Conservation (phyloP, 352 stramenopile species). For the Phytophthora pisi region DNA sequence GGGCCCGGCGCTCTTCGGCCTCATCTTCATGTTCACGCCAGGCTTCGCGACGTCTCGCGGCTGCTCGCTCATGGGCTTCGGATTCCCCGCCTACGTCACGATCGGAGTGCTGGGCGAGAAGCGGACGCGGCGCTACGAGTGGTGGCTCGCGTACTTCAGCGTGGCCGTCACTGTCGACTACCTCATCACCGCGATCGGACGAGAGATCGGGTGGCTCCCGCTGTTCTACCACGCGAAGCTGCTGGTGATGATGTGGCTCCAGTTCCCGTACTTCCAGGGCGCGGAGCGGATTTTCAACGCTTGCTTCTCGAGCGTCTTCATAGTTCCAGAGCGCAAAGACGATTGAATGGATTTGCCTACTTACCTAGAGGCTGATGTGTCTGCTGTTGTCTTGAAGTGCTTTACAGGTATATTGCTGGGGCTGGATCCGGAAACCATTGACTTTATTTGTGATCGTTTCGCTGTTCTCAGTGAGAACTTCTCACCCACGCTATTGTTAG, state of each 20-base stretch:
- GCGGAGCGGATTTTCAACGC: constrained; percentile 83
- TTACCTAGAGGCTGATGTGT: background rate
- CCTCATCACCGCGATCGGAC: constrained; percentile 57
- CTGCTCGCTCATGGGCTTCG: constrained; percentile 76
- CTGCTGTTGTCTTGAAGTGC: background rate
- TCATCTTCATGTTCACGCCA: constrained; percentile 88
- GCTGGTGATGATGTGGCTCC: constrained; percentile 85
- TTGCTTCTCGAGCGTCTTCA: constrained; percentile 77
- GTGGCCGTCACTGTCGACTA: constrained; percentile 78
- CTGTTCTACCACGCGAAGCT: constrained; percentile 90
- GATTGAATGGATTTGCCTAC: constrained; percentile 39
- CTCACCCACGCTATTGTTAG: constrained; percentile 28
- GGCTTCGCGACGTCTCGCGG: constrained; percentile 82
- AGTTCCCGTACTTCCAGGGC: constrained; percentile 91
- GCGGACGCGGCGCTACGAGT: constrained; percentile 81
- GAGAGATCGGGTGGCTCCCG: constrained; percentile 77
- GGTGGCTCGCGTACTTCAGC: constrained; percentile 87
- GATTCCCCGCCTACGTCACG: constrained; percentile 82
- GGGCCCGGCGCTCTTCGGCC: constrained; percentile 69
- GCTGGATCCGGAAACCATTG: background rate
- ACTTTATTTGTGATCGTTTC: constrained; percentile 2
- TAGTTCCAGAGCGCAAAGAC: constrained; percentile 48
- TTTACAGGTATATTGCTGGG: background rate
- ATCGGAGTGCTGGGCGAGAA: constrained; percentile 83
- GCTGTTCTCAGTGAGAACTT: no score